Base-by-base conservation (phyloP, 2,329 filamentous ascomycete genomes). In the Xylaria sp. region DNA sequence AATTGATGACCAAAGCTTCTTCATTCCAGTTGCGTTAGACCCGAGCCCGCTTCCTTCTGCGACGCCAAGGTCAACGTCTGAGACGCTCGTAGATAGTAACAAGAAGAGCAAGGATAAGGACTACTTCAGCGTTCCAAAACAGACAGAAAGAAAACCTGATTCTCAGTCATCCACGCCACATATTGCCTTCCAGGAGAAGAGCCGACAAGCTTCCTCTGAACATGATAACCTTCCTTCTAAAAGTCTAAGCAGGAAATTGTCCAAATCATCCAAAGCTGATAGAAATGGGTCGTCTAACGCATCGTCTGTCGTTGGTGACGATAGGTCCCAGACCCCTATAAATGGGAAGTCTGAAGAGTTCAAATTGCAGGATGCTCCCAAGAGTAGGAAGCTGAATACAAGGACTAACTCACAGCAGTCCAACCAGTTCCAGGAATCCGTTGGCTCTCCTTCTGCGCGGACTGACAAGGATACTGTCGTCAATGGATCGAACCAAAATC, bases 131-230 rank as follows among this genome's bases (percentile, higher is more conserved):
- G 73, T 80, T 5, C 68, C 80, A 38, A 85, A 83, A 75, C 75
- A 79, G n/a, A 72, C 78, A 2, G 83, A 87, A 58, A 84, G 80
- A 71, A 83, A 82, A 54, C 75, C 74, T 17, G 85, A 86, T 49
- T 85, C 85, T 1, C 81, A 83, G 62, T 77, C 81, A 66, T 86
- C 89, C 1, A 94, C 92, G 17, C 93, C 94, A n/a, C 94, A 97
- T 75, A 97, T 97, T 73, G 92, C 93, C 25, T 96, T 94, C 77
- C 93, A 97, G 77, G 93, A 97, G 74, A 96, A 94, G 79, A 88
- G 88, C 1, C 87, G 92, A 50, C 85, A 88, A 67, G 80, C 85
- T 4, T 89, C 89, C 0, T 87, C 89, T 2, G 87, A 90, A 11
- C 80, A 88, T 27, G 83, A 87, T 33, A 86, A 85, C 42, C 81